phyloP scores from a whole-genome alignment of 352 stramenopile species.

The Phytopythium ostracodes region DNA sequence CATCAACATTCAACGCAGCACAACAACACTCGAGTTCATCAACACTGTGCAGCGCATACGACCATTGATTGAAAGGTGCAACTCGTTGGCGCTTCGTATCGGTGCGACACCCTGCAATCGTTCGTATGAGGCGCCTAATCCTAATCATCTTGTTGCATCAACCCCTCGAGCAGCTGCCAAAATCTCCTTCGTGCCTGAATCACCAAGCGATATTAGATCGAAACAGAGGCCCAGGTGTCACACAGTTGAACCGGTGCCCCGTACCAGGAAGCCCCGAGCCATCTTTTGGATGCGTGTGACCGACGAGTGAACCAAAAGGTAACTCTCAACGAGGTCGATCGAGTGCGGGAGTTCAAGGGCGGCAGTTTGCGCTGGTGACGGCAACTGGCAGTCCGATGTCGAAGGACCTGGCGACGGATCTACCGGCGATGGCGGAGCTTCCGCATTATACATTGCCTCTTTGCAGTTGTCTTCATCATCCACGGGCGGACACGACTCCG shows the following conservation, averaged over 20 bases:
- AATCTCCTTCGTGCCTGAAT: conserved; percentile 31
- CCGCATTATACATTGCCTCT: background rate
- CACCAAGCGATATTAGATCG: background rate
- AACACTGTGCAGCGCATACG: background rate
- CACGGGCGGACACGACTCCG: conserved; percentile 4
- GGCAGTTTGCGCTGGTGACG: no score
- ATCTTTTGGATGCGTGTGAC: conserved; percentile 5
- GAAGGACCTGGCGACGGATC: background rate
- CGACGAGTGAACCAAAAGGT: conserved; percentile 2
- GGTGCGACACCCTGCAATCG: background rate
- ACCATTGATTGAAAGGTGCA: background rate
- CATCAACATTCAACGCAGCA: background rate
- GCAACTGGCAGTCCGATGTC: background rate
- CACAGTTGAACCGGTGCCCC: background rate
- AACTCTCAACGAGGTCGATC: background rate
- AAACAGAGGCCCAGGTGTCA: background rate
- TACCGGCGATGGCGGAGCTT: background rate
- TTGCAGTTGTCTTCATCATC: background rate
- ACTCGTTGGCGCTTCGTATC: background rate
- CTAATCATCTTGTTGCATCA: conserved; percentile 18
- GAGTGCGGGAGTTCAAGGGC: no score
- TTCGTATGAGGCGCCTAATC: background rate
- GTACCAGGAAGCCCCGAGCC: conserved; percentile 3
- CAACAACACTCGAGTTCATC: background rate
- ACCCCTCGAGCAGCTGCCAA: conserved; percentile 32